Base-by-base conservation (phyloP, 371 early-diverging fungal species). In the Coemansia sp. region DNA sequence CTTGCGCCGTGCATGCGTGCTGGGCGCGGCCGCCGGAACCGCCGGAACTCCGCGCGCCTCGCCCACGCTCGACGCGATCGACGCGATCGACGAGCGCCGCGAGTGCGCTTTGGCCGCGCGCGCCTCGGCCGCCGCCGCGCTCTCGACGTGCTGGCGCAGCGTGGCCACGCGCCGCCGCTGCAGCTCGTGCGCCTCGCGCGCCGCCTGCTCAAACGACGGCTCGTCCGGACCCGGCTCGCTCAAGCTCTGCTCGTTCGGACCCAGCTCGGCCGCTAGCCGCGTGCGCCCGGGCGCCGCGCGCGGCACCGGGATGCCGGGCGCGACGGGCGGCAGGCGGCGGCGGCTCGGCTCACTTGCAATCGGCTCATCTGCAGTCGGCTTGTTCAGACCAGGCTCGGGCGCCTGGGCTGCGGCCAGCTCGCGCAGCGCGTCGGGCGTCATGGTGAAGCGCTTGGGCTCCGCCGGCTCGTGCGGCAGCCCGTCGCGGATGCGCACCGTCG, bases 81-180 rank as follows among this genome's bases (percentile, higher is more conserved):
- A 72, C 14, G 73, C 73, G 7, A 62, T 58, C 50, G 74, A 73
- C 45, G 74, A 68, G 38, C 65, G 64, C 31, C 74, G 68, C 59
- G 69, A 73, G 50, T 73, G 71, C 43, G 48, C 31, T 47, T 39
- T 20, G 41, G 42, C 51, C 6, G 20, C 53, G 4, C 32, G 35
- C 26, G 31, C 14, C 13, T 34, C 31, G 10, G 43, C 57, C 3
- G 56, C 55, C 26, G 40, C 54, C 13, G 58, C 50, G 38, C 50
- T 39, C 32, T 63, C 73, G 5, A 49, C 62, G 59, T 62, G 68
- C 62, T 64, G 62, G 6, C 74, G 59, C 51, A 73, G 69, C n/a
- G 74, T 68, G 5, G 74, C 74, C 38, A 73, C 64, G 14, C 74
- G 74, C 39, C 74, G 74, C 45, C 74, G 74, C 65, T 68, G 73